These are phyloP conservation scores for Coniella vitis DNA, from an alignment of 2,329 filamentous ascomycete species.

Conservation along the genomic window DNA sequence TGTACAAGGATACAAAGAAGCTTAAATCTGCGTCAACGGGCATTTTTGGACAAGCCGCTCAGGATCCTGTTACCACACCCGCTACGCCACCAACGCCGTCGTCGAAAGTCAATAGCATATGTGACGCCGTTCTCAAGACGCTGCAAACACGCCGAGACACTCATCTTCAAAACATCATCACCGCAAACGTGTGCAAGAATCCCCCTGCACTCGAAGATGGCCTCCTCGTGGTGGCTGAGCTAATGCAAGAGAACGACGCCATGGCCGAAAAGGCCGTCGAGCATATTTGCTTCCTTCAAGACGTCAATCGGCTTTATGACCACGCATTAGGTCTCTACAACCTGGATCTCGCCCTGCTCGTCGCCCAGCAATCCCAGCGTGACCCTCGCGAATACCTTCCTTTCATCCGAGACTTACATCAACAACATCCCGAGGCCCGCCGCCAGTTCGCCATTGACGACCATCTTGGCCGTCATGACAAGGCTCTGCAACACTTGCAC, in stretches of 20 bases:
- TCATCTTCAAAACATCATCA: constrained; percentile 86
- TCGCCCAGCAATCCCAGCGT: constrained; percentile 93
- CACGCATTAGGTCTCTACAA: constrained; percentile 87
- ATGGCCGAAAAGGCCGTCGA: constrained; percentile 85
- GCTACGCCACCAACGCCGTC: constrained; percentile 14
- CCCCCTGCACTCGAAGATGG: constrained; percentile 87
- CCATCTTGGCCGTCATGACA: constrained; percentile 67
- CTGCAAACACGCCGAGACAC: constrained; percentile 55
- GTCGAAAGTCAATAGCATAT: constrained; percentile 79
- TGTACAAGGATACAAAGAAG: constrained; percentile 82
- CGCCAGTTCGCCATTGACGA: constrained; percentile 84
- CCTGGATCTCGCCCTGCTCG: constrained; percentile 78
- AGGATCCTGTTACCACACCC: background rate
- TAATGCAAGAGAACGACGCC: constrained; percentile 61
- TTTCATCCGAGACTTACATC: constrained; percentile 82
- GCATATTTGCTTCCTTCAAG: constrained; percentile 95
- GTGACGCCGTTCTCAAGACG: constrained; percentile 70
- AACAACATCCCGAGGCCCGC: constrained; percentile 56
- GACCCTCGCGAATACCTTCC: constrained; percentile 94
- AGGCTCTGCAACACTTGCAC: constrained; percentile 73
- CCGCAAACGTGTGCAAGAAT: constrained; percentile 86
- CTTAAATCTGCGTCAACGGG: constrained; percentile 7
- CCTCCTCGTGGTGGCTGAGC: constrained; percentile 66
- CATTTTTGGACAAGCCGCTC: background rate
- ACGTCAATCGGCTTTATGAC: constrained; percentile 87